These are phyloP conservation scores for Tolypocladium ophioglossoides DNA, from an alignment of 2,329 filamentous ascomycete species.

Conservation along the genomic window DNA sequence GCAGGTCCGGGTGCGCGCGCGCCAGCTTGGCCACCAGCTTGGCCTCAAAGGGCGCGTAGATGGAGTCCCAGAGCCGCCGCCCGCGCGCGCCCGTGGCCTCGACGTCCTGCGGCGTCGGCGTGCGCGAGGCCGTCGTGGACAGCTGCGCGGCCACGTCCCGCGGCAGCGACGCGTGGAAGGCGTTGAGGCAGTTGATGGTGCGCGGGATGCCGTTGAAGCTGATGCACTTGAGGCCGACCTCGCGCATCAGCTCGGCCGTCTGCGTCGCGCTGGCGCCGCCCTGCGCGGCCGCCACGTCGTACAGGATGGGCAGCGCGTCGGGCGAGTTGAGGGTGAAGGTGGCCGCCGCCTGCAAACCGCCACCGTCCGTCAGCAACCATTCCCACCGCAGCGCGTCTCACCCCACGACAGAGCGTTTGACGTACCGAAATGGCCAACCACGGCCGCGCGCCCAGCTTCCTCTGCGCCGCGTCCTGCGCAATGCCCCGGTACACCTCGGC, in stretches of 20 bases:
- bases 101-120: constrained; percentile 41
- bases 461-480: constrained; percentile 49
- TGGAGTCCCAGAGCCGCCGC: constrained; percentile 58
- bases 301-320: constrained; percentile 57
- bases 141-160: constrained; percentile 41
- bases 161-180: constrained; percentile 56
- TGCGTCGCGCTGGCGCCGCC: constrained; percentile 21
- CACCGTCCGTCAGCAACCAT: background rate
- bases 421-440: constrained; percentile 58
- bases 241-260: constrained; percentile 62
- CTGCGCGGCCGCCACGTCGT: constrained; percentile 33
- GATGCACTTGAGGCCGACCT: constrained; percentile 67
- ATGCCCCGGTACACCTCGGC: constrained; percentile 53
- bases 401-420: too few relatives aligned
- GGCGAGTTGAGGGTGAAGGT: constrained; percentile 84
- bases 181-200: constrained; percentile 71
- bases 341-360: constrained; percentile 51
- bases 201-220: constrained; percentile 75
- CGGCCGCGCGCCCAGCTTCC: constrained; percentile 50
- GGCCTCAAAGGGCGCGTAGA: constrained; percentile 64
- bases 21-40: constrained; percentile 64
- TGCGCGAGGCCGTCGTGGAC: constrained; percentile 44
- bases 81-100: constrained; percentile 46
- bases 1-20: constrained; percentile 69
- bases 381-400: too few relatives aligned